Evolutionary conservation across 2,329 filamentous ascomycete species (phyloP).

Genomic region (Scedosporium apiospermum): DNA sequence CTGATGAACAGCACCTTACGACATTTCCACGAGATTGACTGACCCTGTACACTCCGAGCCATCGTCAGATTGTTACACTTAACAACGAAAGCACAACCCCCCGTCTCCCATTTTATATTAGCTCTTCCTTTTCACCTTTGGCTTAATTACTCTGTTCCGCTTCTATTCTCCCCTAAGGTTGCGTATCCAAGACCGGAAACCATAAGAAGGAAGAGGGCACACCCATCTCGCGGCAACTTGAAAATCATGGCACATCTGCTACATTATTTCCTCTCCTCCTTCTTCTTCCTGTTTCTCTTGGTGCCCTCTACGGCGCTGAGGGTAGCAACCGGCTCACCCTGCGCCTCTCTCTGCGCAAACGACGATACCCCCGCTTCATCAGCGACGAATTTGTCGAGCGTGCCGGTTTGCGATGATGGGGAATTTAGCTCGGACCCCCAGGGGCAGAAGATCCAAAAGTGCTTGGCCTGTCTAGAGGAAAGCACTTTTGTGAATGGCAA

Average conservation of each 20-base stretch:
- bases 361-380: slow-evolving; percentile 28
- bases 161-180: no score
- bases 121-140: no score
- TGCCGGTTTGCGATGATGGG: slow-evolving; percentile 28
- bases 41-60: background rate
- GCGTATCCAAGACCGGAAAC: no score
- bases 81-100: no score
- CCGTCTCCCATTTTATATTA: no score
- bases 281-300: slow-evolving; percentile 12
- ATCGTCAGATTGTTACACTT: no score
- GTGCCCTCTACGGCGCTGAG: slow-evolving; percentile 26
- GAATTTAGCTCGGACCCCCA: slow-evolving; percentile 25
- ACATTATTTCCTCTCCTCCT: background rate
- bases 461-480: slow-evolving; percentile 42
- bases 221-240: no score
- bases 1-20: background rate
- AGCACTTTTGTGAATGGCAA: slow-evolving; percentile 35
- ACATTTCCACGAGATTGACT: background rate
- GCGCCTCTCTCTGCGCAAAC: slow-evolving; percentile 38
- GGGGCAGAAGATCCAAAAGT: slow-evolving; percentile 38
- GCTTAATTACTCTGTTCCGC: no score
- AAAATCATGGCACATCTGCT: no score
- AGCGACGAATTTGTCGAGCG: slow-evolving; percentile 30
- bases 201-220: no score
- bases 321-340: slow-evolving; percentile 45